These are phyloP conservation scores for Fragilaria radians DNA, from an alignment of 108 stramenopile species.

Conservation along the genomic window DNA sequence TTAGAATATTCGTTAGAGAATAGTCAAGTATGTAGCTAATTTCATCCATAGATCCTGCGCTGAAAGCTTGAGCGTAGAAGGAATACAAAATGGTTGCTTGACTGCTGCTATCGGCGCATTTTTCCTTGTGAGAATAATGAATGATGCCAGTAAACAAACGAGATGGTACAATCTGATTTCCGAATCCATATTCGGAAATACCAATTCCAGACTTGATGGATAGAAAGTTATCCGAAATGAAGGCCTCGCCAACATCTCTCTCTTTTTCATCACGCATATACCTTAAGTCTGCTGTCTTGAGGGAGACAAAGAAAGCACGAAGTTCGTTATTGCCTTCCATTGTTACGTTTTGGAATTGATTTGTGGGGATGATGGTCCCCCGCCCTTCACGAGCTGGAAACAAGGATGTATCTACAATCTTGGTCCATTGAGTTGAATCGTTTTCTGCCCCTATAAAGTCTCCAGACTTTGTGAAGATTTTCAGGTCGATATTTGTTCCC, in stretches of 20 bases:
- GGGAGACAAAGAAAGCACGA: constrained; percentile 1
- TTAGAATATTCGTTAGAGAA: not conserved
- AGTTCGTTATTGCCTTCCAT: constrained; percentile 3
- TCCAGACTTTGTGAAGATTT: not conserved
- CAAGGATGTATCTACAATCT: not conserved
- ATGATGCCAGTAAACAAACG: constrained; percentile 7
- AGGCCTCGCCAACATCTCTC: not conserved
- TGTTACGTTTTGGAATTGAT: not conserved
- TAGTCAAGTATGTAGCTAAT: not conserved
- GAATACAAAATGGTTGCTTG: not conserved
- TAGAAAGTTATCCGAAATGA: not conserved
- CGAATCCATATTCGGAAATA: not conserved
- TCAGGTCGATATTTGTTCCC: not conserved
- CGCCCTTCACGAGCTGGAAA: constrained; percentile 2
- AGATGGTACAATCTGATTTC: not conserved
- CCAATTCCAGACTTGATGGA: not conserved
- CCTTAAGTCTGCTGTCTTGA: not conserved
- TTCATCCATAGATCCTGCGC: not conserved
- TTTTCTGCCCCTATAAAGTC: not conserved
- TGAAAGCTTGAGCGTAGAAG: not conserved
- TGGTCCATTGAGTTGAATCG: not conserved
- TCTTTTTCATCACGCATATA: not conserved
- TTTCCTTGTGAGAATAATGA: not conserved
- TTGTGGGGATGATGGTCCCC: not conserved
- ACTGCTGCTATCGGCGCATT: not conserved